Percentiles rank a stretch among this genome's conserved stretches.
phyloP scores from a whole-genome alignment of 1,284 basidiomycete genomes.

The Cutaneotrichosporon mucoides region DNA sequence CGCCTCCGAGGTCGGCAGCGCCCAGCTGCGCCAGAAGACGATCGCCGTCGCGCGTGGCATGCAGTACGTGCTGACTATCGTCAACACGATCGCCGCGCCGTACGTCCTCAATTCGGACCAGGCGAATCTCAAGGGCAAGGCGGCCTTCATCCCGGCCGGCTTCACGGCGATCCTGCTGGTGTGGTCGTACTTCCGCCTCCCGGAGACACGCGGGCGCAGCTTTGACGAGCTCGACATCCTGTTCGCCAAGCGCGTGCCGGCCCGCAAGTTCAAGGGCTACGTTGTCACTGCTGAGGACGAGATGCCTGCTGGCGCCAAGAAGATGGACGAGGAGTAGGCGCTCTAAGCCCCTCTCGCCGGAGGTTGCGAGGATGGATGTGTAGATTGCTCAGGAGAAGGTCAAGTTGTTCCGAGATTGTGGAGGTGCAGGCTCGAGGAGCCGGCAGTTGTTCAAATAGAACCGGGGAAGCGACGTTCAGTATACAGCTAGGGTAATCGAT shows the following conservation, averaged over 20 bases:
- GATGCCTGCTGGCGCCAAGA: background rate
- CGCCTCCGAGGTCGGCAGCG: slow-evolving; percentile 49
- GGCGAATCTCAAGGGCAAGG: slow-evolving; percentile 18
- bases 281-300: slow-evolving; percentile 1
- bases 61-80: slow-evolving; percentile 43
- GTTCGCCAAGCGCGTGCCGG: slow-evolving; percentile 35
- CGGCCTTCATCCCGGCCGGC: slow-evolving; percentile 40
- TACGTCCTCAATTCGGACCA: slow-evolving; percentile 18
- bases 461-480: no score
- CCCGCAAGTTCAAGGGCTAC: slow-evolving; percentile 15
- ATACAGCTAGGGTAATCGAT: no score
- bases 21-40: slow-evolving; percentile 51
- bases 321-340: background rate
- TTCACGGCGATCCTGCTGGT: slow-evolving; percentile 21
- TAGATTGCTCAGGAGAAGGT: no score
- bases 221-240: slow-evolving; percentile 45
- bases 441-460: no score
- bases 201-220: slow-evolving; percentile 38
- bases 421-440: no score
- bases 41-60: slow-evolving; percentile 50
- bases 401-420: no score
- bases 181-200: slow-evolving; percentile 40
- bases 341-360: no score
- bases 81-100: slow-evolving; percentile 9
- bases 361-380: no score